Percentiles rank a stretch among this genome's conserved stretches.
Conservation (phyloP, 2,329 filamentous ascomycete species). For the Malbranchea zuffiana region DNA sequence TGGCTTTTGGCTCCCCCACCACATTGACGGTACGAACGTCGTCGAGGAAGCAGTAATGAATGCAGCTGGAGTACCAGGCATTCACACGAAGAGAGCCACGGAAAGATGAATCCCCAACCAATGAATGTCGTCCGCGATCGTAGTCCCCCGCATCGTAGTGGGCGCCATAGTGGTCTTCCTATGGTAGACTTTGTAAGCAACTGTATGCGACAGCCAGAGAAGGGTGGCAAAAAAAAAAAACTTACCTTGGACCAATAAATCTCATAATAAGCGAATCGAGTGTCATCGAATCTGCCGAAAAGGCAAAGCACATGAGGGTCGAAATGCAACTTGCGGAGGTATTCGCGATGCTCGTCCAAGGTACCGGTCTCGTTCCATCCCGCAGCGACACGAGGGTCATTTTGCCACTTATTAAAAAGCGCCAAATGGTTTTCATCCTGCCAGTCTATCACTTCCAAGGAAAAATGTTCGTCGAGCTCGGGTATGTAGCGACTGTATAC, state of each 20-base stretch:
- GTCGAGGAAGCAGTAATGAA: conserved; percentile 51
- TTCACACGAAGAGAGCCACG: conserved; percentile 47
- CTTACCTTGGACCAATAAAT: conserved; percentile 68
- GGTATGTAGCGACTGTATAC: conserved; percentile 71
- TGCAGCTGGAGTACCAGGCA: conserved; percentile 47
- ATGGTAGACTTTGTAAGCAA: too few relatives aligned
- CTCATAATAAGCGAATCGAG: conserved; percentile 66
- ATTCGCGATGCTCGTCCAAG: conserved; percentile 61
- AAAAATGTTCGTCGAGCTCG: conserved; percentile 63
- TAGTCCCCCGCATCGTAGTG: conserved; percentile 46
- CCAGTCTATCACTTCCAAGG: conserved; percentile 61
- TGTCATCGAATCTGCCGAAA: conserved; percentile 59
- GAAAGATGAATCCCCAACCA: conserved; percentile 48
- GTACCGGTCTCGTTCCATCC: conserved; percentile 73
- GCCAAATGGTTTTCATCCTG: conserved; percentile 51
- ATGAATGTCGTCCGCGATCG: conserved; percentile 50
- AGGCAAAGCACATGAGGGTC: conserved; percentile 63
- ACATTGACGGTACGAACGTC: conserved; percentile 46
- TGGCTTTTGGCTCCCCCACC: conserved; percentile 58
- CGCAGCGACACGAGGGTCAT: conserved; percentile 67
- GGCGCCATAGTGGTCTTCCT: conserved; percentile 51
- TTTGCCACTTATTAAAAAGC: conserved; percentile 74
- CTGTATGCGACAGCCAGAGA: too few relatives aligned
- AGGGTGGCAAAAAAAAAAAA: too few relatives aligned
- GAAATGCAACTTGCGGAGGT: conserved; percentile 55